Evolutionary conservation across 106 monocot genomes (phyloP).

Genomic region (Hemerocallis citrina): DNA sequence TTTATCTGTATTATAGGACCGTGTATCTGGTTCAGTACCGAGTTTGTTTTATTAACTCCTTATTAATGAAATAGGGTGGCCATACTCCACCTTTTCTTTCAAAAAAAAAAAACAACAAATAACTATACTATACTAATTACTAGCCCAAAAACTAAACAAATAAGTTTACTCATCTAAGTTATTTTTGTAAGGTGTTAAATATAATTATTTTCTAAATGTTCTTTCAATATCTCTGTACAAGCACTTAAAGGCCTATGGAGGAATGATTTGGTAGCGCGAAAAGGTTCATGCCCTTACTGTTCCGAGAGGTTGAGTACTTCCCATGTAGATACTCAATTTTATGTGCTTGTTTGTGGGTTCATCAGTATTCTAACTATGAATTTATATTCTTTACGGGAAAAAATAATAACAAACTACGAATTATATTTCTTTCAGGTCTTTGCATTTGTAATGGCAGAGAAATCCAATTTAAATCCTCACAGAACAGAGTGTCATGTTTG

Average conservation of each 20-base stretch:
- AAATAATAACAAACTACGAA: too few relatives aligned
- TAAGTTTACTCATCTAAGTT: too few relatives aligned
- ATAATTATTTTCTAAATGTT: not conserved
- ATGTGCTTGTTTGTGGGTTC: not conserved
- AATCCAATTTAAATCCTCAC: conserved; percentile 39
- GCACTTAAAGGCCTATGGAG: conserved; percentile 64
- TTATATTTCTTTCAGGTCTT: conserved; percentile 65
- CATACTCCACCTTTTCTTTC: too few relatives aligned
- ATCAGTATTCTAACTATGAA: not conserved
- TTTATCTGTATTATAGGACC: too few relatives aligned
- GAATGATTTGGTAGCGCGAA: conserved; percentile 80
- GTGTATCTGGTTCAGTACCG: too few relatives aligned
- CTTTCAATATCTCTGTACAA: conserved; percentile 29
- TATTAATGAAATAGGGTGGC: too few relatives aligned
- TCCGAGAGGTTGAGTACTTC: conserved; percentile 69
- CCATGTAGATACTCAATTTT: not conserved
- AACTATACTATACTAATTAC: too few relatives aligned
- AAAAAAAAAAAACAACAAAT: too few relatives aligned
- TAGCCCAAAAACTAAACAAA: too few relatives aligned
- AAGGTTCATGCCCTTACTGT: conserved; percentile 91
- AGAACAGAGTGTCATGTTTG: conserved; percentile 86
- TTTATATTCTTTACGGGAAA: too few relatives aligned
- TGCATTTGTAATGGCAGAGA: conserved; percentile 73
- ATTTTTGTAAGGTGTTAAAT: too few relatives aligned
- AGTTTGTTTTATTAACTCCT: too few relatives aligned